A percentile compares a stretch with the other conserved stretches of the same genome.
These are phyloP conservation scores for Avena eriantha DNA, from an alignment of 176 grass and related monocot species.

Conservation along the genomic window DNA sequence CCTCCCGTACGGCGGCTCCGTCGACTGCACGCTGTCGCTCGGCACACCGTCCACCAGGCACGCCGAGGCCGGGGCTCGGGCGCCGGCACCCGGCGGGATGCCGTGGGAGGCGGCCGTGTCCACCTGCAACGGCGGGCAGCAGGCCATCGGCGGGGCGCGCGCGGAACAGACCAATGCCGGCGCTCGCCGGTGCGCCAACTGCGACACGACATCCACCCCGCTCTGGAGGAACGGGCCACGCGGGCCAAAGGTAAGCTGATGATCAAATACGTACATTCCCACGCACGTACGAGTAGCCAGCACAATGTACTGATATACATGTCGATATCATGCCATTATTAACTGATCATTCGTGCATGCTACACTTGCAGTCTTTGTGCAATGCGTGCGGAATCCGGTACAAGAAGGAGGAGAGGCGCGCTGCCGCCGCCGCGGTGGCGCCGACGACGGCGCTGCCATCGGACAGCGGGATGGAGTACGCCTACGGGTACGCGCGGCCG, in stretches of 20 bases:
- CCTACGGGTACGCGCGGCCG: constrained; percentile 64
- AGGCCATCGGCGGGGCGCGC: background rate
- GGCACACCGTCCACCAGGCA: constrained; percentile 90
- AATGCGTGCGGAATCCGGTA: constrained; percentile 98
- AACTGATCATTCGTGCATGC: background rate
- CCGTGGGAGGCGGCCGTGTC: constrained; percentile 58
- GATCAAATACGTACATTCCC: too few species aligned
- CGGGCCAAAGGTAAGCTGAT: constrained; percentile 73
- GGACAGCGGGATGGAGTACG: constrained; percentile 53
- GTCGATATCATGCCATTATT: background rate
- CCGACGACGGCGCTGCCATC: constrained; percentile 31
- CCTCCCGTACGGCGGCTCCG: constrained; percentile 45
- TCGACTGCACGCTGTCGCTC: constrained; percentile 96
- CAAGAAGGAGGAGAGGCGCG: constrained; percentile 98
- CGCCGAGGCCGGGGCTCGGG: constrained; percentile 48
- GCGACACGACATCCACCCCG: constrained; percentile 89
- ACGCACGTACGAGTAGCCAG: background rate
- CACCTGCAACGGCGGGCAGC: constrained; percentile 35
- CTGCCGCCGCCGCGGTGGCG: constrained; percentile 60
- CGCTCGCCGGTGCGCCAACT: constrained; percentile 86
- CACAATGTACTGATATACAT: background rate
- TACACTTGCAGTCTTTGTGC: constrained; percentile 73
- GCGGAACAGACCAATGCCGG: constrained; percentile 27
- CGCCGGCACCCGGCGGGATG: background rate
- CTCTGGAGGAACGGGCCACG: constrained; percentile 94